Evolutionary conservation across 2,329 filamentous ascomycete genomes (phyloP).

Genomic region (Alternaria ventricosa): DNA sequence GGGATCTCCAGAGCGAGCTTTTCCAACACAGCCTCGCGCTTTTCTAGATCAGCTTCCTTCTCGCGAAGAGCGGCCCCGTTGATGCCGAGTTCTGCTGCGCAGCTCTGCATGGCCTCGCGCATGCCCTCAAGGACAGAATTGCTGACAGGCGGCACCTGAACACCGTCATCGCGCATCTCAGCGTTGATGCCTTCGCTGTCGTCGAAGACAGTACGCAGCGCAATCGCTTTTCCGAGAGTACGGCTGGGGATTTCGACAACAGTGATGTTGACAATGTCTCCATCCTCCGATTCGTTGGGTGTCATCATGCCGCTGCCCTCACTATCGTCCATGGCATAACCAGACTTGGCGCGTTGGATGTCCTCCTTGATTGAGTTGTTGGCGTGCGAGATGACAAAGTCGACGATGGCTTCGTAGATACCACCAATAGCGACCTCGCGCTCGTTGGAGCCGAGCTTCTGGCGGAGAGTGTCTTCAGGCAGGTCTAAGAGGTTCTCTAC

Average conservation of each 20-base stretch:
- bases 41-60: slow-evolving; percentile 79
- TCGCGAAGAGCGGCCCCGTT: slow-evolving; percentile 72
- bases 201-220: slow-evolving; percentile 90
- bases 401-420: slow-evolving; percentile 91
- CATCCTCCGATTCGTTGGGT: slow-evolving; percentile 71
- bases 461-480: slow-evolving; percentile 80
- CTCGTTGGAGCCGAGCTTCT: slow-evolving; percentile 83
- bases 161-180: slow-evolving; percentile 96
- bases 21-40: slow-evolving; percentile 81
- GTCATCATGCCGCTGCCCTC: slow-evolving; percentile 61
- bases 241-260: slow-evolving; percentile 85
- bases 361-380: slow-evolving; percentile 84
- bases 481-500: slow-evolving; percentile 84
- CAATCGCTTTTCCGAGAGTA: slow-evolving; percentile 82
- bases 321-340: slow-evolving; percentile 71
- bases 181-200: slow-evolving; percentile 91
- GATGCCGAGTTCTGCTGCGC: slow-evolving; percentile 79
- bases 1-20: slow-evolving; percentile 85
- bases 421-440: slow-evolving; percentile 82
- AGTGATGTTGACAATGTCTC: slow-evolving; percentile 87
- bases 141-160: slow-evolving; percentile 75
- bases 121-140: slow-evolving; percentile 87
- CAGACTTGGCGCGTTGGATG: slow-evolving; percentile 69
- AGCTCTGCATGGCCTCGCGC: slow-evolving; percentile 78
- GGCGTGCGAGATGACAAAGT: slow-evolving; percentile 90